Evolutionary conservation across 495 filamentous ascomycete species (phyloP), one percentile per base, ranked within the genome.

Genomic region (Barbatosphaeria neglecta): DNA sequence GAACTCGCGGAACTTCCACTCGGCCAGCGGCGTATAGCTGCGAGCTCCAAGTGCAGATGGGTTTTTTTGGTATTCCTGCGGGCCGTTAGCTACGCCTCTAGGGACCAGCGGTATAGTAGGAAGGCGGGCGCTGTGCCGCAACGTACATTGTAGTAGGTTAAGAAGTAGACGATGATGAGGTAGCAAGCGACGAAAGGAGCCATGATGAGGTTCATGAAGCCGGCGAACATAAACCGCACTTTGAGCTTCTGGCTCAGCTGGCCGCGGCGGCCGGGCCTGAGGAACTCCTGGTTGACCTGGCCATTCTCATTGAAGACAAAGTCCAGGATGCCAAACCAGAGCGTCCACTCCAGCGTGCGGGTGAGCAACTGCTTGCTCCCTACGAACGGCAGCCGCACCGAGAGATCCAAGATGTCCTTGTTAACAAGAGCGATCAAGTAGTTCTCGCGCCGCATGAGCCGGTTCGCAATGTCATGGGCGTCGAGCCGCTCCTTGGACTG

Each of bases 1-100:
- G 72, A 97, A 97, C 61, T 97, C 90, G 42, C 92, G 84, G 49
- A 97, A 96, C 55, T 95, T 96, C 93, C 92, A 97, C 60, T 93
- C 85, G 2, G 93, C 92, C 41, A 95, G 75, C 2, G 89, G 86
- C 2, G 90, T 96, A 55, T 95, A 98, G 53, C 85, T 82, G 13
- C 92, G 81, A 19, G 86, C 83, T 15, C 84, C 83, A 19, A 72
- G 46, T 42, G 87, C 75, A 0, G 86, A 83, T 1, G 92, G 90
- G 50, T 94, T 93, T 58, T 83, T 88, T 64, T 95, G 87, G 61
- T 89, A 94, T 67, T 97, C 92, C 76, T 84, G 28, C 4, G 15
- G 5, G 15, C 13, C 16, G 9, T 35, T n/a, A 35, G 31, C 33
- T 4, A 17, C 7, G 6, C 33, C 31, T 13, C 24, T n/a, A 8